These are phyloP conservation scores for Microdochium paspali DNA, from an alignment of 2,329 filamentous ascomycete species.

Conservation along the genomic window DNA sequence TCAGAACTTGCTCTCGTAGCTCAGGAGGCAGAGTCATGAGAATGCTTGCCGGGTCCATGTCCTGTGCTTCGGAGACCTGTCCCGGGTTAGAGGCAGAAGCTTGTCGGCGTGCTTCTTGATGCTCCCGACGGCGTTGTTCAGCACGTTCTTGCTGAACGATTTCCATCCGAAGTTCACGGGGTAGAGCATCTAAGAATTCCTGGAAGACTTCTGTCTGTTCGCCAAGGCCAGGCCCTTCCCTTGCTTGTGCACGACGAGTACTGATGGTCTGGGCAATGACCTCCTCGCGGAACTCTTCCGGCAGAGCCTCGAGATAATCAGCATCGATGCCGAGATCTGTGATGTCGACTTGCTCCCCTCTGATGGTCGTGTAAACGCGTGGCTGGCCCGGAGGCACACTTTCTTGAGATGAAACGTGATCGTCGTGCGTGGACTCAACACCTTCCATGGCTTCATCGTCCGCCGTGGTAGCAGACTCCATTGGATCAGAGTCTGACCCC, in stretches of 20 bases:
- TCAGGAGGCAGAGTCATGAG: conserved; percentile 79
- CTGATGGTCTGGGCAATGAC: conserved; percentile 88
- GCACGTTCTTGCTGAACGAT: conserved; percentile 83
- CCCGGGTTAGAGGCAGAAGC: conserved; percentile 37
- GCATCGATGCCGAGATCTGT: conserved; percentile 90
- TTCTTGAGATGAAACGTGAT: conserved; percentile 21
- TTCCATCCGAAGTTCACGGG: conserved; percentile 81
- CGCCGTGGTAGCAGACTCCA: conserved; percentile 21
- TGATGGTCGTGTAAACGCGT: conserved; percentile 73
- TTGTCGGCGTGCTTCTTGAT: conserved; percentile 69
- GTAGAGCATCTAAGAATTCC: conserved; percentile 88
- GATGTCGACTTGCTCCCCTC: conserved; percentile 83
- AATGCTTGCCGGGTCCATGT: conserved; percentile 92
- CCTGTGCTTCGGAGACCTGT: conserved; percentile 39
- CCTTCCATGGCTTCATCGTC: conserved; percentile 63
- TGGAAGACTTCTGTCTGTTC: conserved; percentile 79
- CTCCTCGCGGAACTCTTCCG: conserved; percentile 91
- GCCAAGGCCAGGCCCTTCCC: conserved; percentile 58
- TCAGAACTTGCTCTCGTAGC: conserved; percentile 75
- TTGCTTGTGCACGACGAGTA: conserved; percentile 68
- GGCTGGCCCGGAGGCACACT: conserved; percentile 37
- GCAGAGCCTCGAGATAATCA: conserved; percentile 93
- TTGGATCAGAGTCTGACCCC: conserved; percentile 36
- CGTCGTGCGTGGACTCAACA: conserved; percentile 46
- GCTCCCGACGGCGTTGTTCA: conserved; percentile 80